Percentiles rank a stretch among this genome's conserved stretches.
Conservation (phyloP, 2,329 filamentous ascomycete genomes). For the Paecilomyces dactylethromorphus region DNA sequence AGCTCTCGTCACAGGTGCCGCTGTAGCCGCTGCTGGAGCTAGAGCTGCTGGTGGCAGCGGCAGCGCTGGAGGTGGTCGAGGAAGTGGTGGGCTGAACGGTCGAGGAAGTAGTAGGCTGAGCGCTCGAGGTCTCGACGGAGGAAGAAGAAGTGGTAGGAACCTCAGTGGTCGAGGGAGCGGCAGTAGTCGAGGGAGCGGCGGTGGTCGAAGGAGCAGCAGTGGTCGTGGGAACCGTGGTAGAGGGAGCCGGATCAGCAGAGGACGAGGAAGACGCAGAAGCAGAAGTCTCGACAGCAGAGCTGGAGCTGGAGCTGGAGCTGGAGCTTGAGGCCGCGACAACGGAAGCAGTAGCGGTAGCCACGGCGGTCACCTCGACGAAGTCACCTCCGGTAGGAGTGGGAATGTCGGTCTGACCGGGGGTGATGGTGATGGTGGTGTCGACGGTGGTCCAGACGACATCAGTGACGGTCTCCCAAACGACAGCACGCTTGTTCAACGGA, state of each 20-base stretch:
- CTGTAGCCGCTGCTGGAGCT: constrained; percentile 8
- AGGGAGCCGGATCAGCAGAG: too few relatives aligned
- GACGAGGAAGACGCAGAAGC: neutral
- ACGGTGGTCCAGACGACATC: constrained; percentile 44
- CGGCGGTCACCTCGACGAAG: constrained; percentile 7
- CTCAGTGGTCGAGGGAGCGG: constrained; percentile 5
- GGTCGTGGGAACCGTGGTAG: too few relatives aligned
- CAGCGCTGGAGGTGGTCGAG: constrained; percentile 14
- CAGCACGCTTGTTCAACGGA: constrained; percentile 32
- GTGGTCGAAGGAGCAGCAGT: neutral
- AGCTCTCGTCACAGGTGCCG: constrained; percentile 17
- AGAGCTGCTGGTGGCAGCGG: constrained; percentile 9
- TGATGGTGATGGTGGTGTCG: constrained; percentile 43
- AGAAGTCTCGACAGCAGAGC: neutral
- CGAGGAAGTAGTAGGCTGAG: constrained; percentile 12
- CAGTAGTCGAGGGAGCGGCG: neutral
- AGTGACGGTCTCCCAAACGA: constrained; percentile 46
- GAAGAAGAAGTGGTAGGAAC: constrained; percentile 5
- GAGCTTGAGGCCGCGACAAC: constrained; percentile 2
- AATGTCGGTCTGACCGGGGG: constrained; percentile 21
- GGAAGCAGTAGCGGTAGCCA: constrained; percentile 7
- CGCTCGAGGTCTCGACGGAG: constrained; percentile 9
- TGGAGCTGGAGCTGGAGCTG: constrained; percentile 6
- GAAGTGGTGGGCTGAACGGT: constrained; percentile 11
- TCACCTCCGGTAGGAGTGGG: constrained; percentile 10